phyloP scores from a whole-genome alignment of 1,284 basidiomycete genomes.

The Sanghuangporus sanghuang region DNA sequence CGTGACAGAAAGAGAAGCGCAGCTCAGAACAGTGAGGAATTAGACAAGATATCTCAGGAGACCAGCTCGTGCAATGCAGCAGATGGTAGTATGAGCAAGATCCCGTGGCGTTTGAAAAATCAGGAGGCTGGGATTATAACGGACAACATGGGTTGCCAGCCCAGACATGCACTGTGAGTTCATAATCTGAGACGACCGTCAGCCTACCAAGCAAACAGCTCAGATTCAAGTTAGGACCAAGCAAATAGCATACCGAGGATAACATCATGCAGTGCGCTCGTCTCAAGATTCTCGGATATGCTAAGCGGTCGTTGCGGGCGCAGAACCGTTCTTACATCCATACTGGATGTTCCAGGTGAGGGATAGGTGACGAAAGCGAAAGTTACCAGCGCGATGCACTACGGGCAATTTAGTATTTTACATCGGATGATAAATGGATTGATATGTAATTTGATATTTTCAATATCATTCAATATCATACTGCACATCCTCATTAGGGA shows the following conservation, averaged over 20 bases:
- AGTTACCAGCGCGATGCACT: too few relatives aligned
- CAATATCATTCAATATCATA: too few relatives aligned
- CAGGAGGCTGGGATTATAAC: background rate
- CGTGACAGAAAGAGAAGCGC: background rate
- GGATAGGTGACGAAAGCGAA: background rate
- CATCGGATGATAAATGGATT: too few relatives aligned
- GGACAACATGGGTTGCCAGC: background rate
- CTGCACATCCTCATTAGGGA: too few relatives aligned
- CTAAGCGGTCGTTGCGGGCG: too few relatives aligned
- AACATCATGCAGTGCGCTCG: background rate
- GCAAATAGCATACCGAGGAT: background rate
- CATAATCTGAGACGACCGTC: background rate
- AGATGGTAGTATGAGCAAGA: background rate
- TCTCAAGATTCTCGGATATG: background rate
- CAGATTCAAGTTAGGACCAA: background rate
- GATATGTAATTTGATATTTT: too few relatives aligned
- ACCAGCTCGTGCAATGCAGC: background rate
- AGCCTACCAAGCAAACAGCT: background rate
- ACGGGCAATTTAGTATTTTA: too few relatives aligned
- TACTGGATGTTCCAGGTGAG: background rate
- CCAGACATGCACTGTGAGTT: background rate
- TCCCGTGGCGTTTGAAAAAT: background rate
- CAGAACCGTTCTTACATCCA: background rate
- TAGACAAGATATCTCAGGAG: conserved; percentile 3
- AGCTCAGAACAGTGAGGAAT: background rate